Base-by-base conservation (phyloP, 495 filamentous ascomycete species). In the Xylaria nigripes region DNA sequence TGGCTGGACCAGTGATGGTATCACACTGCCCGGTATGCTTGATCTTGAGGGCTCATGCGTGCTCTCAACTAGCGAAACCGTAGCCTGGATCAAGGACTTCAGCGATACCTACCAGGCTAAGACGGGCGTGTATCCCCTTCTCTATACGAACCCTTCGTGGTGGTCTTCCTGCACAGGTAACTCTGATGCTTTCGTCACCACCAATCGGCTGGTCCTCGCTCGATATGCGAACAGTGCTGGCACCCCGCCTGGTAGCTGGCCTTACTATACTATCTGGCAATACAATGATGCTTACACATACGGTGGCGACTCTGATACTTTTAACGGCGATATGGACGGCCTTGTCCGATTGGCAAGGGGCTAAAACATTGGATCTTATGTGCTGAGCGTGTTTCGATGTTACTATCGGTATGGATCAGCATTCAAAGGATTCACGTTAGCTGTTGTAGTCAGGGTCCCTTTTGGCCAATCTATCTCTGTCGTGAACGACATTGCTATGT, bases 11-110 rank as follows among this genome's bases (percentile, higher is more conserved):
- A 60, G 53, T 21, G 83, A 86, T 57, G 81, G 81, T 29, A 76
- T 74, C 50, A 86, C 82, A 6, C 72, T 86, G 0, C 83, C 83
- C 0, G 83, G 83, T 2, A 85, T 85, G 81, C 70, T 86, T 13
- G 83, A 85, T 63, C 71, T 86, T 22, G 83, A 86, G 66, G 66
- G 68, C 9, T 71, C 75, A 15, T 84, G 81, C 64, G 81, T 74
- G 56, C 68, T 85, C 45, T 73, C 68, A 16, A 40, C 65, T 0
- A 68, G 71, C 12, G 68, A 61, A n/a, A 85, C 84, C 75, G 77
- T 83, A 0, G 61, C 69, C 19, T 86, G 82, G 82, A 77, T 86
- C 68, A 59, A 68, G 47, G 74, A 77, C 50, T 86, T 86, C 56
- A 78, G 77, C 47, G 66, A 79, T 34, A 76, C 71, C 2, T 86